Evolutionary conservation across 345 rosid genomes (phyloP).

Genomic region (Arabidopsis thaliana): TAIR10.1 NC_003070.9:17891001-17891500

Average conservation of each 20-base stretch:
- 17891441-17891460: constrained; percentile 52
- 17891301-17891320: constrained; percentile 95
- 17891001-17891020: constrained; percentile 69
- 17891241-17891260: constrained; percentile 61
- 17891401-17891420: constrained; percentile 60
- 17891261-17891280: constrained; percentile 97
- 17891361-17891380: constrained; percentile 73
- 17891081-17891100: constrained; percentile 85
- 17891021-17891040: constrained; percentile 96
- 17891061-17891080: constrained; percentile 91
- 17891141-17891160: constrained; percentile 80
- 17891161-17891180: constrained; percentile 65
- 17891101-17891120: constrained; percentile 62
- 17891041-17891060: constrained; percentile 90
- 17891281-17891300: constrained; percentile 87
- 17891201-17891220: constrained; percentile 12
- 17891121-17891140: constrained; percentile 88
- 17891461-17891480: constrained; percentile 54
- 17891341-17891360: constrained; percentile 89
- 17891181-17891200: constrained; percentile 1
- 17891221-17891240: not conserved
- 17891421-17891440: constrained; percentile 58
- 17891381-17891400: constrained; percentile 70
- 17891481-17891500: constrained; percentile 62
- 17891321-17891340: constrained; percentile 63